These are phyloP conservation scores for Thinopyrum elongatum DNA, from an alignment of 176 grass and related monocot genomes.

Conservation along the genomic window DNA sequence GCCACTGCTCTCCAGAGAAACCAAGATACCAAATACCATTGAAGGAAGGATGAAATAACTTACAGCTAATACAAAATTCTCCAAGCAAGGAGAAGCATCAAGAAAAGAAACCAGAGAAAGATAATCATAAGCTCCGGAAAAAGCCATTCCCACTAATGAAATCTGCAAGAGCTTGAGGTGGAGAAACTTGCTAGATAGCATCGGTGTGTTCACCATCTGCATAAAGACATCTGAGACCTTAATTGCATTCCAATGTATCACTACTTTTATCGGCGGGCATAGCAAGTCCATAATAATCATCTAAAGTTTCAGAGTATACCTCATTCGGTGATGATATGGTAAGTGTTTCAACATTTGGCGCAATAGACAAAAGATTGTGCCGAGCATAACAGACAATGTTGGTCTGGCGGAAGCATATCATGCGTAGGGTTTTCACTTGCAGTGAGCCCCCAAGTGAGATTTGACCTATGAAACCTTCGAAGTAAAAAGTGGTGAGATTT, in stretches of 20 bases:
- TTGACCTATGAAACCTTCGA: neutral
- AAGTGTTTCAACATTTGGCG: constrained; percentile 33
- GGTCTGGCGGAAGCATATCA: neutral
- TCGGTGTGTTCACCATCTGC: neutral
- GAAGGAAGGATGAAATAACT: neutral
- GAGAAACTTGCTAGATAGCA: constrained; percentile 19
- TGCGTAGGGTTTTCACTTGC: neutral
- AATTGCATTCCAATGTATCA: no score
- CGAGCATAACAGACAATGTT: neutral
- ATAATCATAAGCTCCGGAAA: constrained; percentile 7
- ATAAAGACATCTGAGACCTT: neutral
- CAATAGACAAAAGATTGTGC: neutral
- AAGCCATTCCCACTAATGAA: no score
- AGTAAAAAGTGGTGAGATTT: neutral
- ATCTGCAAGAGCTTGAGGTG: constrained; percentile 13
- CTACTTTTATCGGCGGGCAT: no score
- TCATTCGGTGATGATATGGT: neutral
- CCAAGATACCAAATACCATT: no score
- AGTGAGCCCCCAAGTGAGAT: neutral
- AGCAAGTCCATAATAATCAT: no score
- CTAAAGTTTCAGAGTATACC: neutral
- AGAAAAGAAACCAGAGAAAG: constrained; percentile 13
- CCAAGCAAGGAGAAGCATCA: constrained; percentile 12
- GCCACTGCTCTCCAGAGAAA: no score
- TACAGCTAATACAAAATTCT: constrained; percentile 16